These are phyloP conservation scores for Penicillium salamii DNA, from an alignment of 495 filamentous ascomycete genomes.

Conservation along the genomic window DNA sequence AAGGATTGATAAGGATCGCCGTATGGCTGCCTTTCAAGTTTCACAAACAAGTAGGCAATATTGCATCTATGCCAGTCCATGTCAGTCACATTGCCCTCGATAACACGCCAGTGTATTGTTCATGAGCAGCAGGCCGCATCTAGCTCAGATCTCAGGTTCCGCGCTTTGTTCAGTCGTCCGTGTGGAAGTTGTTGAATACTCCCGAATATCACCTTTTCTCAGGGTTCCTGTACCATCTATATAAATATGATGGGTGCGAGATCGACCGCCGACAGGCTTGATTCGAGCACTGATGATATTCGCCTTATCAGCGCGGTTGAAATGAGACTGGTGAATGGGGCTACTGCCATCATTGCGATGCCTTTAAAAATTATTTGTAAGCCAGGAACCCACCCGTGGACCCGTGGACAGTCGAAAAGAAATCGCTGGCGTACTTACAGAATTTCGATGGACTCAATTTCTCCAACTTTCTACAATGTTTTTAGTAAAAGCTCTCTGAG, in stretches of 20 bases:
- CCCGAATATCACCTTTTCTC: neutral
- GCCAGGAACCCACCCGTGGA: neutral
- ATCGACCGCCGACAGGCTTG: neutral
- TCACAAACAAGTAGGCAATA: too few relatives aligned
- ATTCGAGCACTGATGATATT: constrained; percentile 1
- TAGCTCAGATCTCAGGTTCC: neutral
- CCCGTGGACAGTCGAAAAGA: neutral
- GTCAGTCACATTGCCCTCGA: too few relatives aligned
- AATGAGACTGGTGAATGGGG: constrained; percentile 5
- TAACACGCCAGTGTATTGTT: neutral
- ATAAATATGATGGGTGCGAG: constrained; percentile 4
- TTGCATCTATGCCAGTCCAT: too few relatives aligned
- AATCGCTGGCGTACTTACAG: constrained; percentile 2
- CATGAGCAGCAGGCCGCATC: neutral
- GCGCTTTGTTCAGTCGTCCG: too few relatives aligned
- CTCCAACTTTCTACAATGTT: neutral
- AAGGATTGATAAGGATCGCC: too few relatives aligned
- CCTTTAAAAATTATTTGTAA: neutral
- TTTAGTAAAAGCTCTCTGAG: neutral
- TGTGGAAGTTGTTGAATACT: constrained; percentile 2
- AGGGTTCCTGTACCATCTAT: constrained; percentile 1
- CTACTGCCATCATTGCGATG: constrained; percentile 4
- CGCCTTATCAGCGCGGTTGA: constrained; percentile 1
- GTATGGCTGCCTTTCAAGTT: too few relatives aligned
- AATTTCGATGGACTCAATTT: constrained; percentile 6